Conservation (phyloP, 2,329 filamentous ascomycete species). For the Reticulascus tulasneorum region DNA sequence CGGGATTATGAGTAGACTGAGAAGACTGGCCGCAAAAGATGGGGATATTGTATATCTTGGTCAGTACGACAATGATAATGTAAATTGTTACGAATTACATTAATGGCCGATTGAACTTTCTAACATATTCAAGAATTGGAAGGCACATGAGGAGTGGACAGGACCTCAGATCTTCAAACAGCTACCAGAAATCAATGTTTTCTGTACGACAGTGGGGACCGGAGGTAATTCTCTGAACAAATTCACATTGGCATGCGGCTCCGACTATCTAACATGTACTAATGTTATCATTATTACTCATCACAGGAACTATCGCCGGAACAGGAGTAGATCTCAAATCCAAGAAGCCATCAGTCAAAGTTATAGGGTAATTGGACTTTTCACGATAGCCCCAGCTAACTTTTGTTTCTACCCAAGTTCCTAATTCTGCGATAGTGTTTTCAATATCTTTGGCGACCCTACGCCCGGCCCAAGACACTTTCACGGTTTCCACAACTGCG, state of each 20-base stretch:
- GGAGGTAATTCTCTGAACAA: not conserved
- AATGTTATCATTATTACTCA: not conserved
- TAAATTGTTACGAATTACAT: constrained; percentile 19
- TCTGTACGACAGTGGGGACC: constrained; percentile 6
- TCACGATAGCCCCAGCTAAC: too few relatives aligned
- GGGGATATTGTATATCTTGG: constrained; percentile 25
- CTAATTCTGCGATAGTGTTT: not conserved
- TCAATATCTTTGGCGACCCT: constrained; percentile 6
- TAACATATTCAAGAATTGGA: constrained; percentile 14
- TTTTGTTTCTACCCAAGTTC: not conserved
- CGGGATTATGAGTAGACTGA: constrained; percentile 25
- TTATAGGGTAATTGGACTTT: not conserved
- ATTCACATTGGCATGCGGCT: rapidly evolving
- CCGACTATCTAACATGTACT: not conserved
- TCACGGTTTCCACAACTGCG: constrained; percentile 2
- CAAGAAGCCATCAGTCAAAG: constrained; percentile 1
- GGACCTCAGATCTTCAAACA: constrained; percentile 10
- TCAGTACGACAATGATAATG: constrained; percentile 29
- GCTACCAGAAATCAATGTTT: constrained; percentile 5
- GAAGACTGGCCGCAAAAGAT: constrained; percentile 19
- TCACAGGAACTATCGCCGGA: constrained; percentile 6
- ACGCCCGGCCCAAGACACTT: constrained; percentile 6
- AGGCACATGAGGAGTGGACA: constrained; percentile 14
- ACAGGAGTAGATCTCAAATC: constrained; percentile 1
- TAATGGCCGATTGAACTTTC: rapidly evolving